Base-by-base conservation (phyloP, 2,329 filamentous ascomycete genomes). In the Keithomyces neogunnii region DNA sequence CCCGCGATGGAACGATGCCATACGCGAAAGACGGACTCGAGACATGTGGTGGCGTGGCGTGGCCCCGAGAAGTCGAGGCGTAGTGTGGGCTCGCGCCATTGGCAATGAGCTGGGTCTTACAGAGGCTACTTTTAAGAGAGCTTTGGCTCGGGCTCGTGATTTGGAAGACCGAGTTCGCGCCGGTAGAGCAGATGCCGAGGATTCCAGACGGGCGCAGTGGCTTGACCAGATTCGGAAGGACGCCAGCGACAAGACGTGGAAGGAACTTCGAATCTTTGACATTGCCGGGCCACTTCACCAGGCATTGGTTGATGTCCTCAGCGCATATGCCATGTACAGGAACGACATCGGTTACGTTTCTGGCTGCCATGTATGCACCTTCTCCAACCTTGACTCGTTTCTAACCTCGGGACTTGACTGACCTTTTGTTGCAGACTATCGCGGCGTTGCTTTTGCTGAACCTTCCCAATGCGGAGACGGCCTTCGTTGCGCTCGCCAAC, bases 11-110 rank as follows among this genome's bases (percentile, higher is more conserved):
- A 78, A 81, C 46, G 75, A 77, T 1, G 84, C 85, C n/a, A 76
- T 89, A 39, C 74, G 77, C 4, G 83, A 88, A 63, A 81, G 82
- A 40, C 73, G 79, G 32, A 89, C 85, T 1, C 76, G 86, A 36
- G 86, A 91, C 60, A 73, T 93, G 45, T 93, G 87, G 86, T 93
- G 88, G 88, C 80, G 82, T 53, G 88, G 88, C 5, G 77, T 93
- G 32, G 82, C 87, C 0, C 84, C 87, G 2, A 77, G 84, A 52
- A 82, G 81, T 63, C 78, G 88, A 33, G 85, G 84, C 29, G 67
- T 73, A 4, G 84, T 89, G 5, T 91, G 87, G 87, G 69, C 76
- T 39, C 76, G 75, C 48, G 86, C 86, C 3, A 81, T 90, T 44
- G 86, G 86, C 33, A 91, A 91, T 61, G 82, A 86, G 50, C 74